Evolutionary conservation across 225 moss, liverwort and hornwort genomes (phyloP).

Genomic region (Rhytidiadelphus loreus): DNA sequence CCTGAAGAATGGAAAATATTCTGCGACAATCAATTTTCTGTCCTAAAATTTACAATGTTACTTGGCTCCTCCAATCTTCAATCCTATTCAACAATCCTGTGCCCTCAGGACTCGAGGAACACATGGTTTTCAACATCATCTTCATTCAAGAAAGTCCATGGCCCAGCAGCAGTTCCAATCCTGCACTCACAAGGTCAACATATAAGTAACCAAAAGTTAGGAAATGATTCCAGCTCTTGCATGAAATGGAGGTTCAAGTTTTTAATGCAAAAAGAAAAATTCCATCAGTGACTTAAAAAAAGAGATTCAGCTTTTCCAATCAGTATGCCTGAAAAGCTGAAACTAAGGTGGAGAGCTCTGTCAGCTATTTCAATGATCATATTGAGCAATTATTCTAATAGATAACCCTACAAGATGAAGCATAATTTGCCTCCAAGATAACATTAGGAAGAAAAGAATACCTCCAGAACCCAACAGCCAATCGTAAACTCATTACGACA

Average conservation of each 20-base stretch:
- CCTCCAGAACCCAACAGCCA: conserved; percentile 70
- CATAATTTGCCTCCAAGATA: not conserved
- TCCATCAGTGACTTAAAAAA: not conserved
- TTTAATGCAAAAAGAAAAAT: not conserved
- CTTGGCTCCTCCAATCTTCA: not conserved
- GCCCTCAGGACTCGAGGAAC: not conserved
- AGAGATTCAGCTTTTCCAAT: not conserved
- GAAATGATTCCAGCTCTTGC: not conserved
- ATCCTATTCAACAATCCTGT: not conserved
- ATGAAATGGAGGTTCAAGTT: not conserved
- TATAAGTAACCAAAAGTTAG: not conserved
- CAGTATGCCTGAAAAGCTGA: not conserved
- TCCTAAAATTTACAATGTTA: not conserved
- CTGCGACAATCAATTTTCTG: not conserved
- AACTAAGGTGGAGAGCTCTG: not conserved
- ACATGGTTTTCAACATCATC: conserved; percentile 5
- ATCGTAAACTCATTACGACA: conserved; percentile 57
- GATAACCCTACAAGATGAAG: not conserved
- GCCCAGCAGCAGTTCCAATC: conserved; percentile 40
- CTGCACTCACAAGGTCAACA: conserved; percentile 2
- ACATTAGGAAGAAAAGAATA: not conserved
- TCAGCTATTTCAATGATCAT: not conserved
- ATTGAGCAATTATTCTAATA: not conserved
- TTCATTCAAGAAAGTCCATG: conserved; percentile 29
- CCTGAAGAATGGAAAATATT: not conserved